A percentile compares a stretch with the other conserved stretches of the same genome.
Conservation (phyloP, 345 rosid genomes). For the Lenwebbia sp. region DNA sequence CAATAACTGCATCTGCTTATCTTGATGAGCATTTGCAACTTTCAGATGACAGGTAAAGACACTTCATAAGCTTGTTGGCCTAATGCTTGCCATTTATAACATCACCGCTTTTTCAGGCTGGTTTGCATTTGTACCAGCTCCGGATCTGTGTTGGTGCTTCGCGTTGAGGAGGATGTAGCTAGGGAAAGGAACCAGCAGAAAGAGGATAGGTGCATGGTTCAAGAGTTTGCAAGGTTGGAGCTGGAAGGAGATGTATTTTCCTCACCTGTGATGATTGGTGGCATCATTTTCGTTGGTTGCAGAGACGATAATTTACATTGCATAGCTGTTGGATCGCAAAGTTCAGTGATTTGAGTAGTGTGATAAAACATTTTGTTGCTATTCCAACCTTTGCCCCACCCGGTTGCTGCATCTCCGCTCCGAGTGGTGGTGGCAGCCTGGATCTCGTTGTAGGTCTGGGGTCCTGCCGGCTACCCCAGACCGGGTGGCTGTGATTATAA, state of each 20-base stretch:
- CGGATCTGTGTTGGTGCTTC: slow-evolving; percentile 50
- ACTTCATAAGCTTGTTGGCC: not conserved
- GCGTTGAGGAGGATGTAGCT: slow-evolving; percentile 14
- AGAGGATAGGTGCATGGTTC: slow-evolving; percentile 16
- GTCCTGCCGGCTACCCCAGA: not conserved
- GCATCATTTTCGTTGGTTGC: slow-evolving; percentile 80
- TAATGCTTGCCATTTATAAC: not conserved
- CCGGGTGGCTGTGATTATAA: not conserved
- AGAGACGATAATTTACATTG: slow-evolving; percentile 78
- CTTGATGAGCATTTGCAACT: slow-evolving; percentile 70
- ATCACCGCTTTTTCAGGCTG: slow-evolving; percentile 38
- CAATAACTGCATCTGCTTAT: slow-evolving; percentile 82
- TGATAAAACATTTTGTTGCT: not conserved
- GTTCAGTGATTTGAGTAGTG: not conserved
- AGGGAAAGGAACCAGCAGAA: slow-evolving; percentile 11
- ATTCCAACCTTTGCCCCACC: not conserved
- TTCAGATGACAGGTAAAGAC: slow-evolving; percentile 47
- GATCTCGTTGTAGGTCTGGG: not conserved
- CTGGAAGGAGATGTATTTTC: slow-evolving; percentile 74
- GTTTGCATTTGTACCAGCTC: slow-evolving; percentile 62
- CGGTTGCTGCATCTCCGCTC: not conserved
- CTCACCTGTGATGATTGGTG: slow-evolving; percentile 91
- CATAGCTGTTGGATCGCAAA: slow-evolving; percentile 25
- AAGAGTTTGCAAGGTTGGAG: slow-evolving; percentile 41
- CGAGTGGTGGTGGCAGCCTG: not conserved